Percentiles rank a stretch among this genome's conserved stretches.
phyloP scores from a whole-genome alignment of 1,284 basidiomycete species.

The Porodaedalea pini region DNA sequence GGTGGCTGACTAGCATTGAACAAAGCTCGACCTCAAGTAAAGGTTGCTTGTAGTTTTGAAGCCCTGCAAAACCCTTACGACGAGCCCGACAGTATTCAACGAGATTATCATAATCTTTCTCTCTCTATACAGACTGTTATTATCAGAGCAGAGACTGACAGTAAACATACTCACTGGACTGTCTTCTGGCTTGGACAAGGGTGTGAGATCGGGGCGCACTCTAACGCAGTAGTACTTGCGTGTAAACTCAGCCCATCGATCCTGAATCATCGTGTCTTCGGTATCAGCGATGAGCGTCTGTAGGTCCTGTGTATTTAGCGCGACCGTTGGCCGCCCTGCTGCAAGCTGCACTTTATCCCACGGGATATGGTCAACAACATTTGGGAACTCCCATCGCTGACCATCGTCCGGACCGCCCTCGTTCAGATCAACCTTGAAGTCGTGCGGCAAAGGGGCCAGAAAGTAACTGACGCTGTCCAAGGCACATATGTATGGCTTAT shows the following conservation, averaged over 20 bases:
- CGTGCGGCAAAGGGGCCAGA: slow-evolving; percentile 50
- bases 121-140: slow-evolving; percentile 42
- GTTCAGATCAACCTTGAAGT: slow-evolving; percentile 13
- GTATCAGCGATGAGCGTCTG: slow-evolving; percentile 43
- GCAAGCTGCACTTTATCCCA: slow-evolving; percentile 61
- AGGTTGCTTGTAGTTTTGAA: slow-evolving; percentile 62
- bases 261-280: slow-evolving; percentile 65
- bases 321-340: slow-evolving; percentile 46
- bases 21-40: slow-evolving; percentile 63
- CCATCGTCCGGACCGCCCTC: slow-evolving; percentile 19
- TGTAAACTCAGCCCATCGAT: slow-evolving; percentile 73
- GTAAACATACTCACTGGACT: slow-evolving; percentile 43
- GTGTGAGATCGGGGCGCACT: slow-evolving; percentile 63
- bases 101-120: slow-evolving; percentile 51
- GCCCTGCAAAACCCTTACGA: slow-evolving; percentile 55
- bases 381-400: slow-evolving; percentile 31
- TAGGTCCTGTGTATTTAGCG: slow-evolving; percentile 43
- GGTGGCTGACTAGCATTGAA: slow-evolving; percentile 48
- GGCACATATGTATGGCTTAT: slow-evolving; percentile 59
- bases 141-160: neutral
- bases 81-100: slow-evolving; percentile 62
- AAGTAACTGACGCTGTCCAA: slow-evolving; percentile 57
- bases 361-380: slow-evolving; percentile 48
- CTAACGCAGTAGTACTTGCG: slow-evolving; percentile 55
- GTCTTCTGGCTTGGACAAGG: slow-evolving; percentile 64